Conservation (phyloP, 225 moss, liverwort and hornwort species). For the Ulota crispa region DNA sequence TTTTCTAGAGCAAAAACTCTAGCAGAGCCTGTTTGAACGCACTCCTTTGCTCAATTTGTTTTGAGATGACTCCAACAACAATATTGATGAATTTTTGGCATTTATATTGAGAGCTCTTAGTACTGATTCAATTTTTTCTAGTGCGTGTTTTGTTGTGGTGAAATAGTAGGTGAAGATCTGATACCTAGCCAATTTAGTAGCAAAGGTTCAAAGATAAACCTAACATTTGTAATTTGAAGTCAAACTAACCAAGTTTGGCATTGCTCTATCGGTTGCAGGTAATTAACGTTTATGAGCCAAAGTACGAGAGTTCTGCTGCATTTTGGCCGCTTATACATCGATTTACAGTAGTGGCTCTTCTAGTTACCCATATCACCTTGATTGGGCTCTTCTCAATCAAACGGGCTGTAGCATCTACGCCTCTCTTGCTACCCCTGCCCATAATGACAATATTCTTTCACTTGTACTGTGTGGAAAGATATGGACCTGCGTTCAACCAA, state of each 20-base stretch:
- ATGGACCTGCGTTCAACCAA: slow-evolving; percentile 57
- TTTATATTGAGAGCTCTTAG: neutral
- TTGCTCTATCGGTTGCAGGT: slow-evolving; percentile 43
- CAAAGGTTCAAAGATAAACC: neutral
- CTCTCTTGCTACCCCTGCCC: slow-evolving; percentile 80
- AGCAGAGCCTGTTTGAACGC: neutral
- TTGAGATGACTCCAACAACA: neutral
- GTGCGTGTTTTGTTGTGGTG: neutral
- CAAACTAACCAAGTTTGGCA: neutral
- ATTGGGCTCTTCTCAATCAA: slow-evolving; percentile 92
- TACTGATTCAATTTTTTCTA: neutral
- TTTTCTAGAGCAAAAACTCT: neutral
- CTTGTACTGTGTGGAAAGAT: slow-evolving; percentile 72
- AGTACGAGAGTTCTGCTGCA: slow-evolving; percentile 76
- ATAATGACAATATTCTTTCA: slow-evolving; percentile 69
- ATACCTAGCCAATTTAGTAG: neutral
- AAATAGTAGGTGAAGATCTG: neutral
- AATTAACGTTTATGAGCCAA: slow-evolving; percentile 74
- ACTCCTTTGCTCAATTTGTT: neutral
- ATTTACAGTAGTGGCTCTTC: slow-evolving; percentile 65
- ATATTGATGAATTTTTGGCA: neutral
- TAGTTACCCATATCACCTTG: slow-evolving; percentile 76
- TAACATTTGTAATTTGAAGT: neutral
- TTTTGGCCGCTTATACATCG: slow-evolving; percentile 85
- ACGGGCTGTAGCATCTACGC: slow-evolving; percentile 69